These are phyloP conservation scores for Penicillium atrosanguineum DNA, from an alignment of 495 filamentous ascomycete genomes.

Conservation along the genomic window DNA sequence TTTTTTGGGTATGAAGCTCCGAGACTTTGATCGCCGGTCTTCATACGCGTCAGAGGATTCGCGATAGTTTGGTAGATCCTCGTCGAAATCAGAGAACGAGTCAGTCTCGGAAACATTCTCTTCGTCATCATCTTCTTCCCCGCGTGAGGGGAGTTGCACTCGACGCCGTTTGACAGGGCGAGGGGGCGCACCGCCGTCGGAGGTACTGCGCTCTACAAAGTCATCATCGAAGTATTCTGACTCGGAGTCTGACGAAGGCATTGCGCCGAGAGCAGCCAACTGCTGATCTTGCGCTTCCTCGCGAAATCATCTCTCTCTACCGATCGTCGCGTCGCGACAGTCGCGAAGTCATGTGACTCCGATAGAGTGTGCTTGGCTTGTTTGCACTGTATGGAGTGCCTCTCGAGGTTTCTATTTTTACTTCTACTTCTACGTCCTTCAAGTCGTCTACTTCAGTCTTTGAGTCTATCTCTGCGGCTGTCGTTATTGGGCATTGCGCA, in stretches of 20 bases:
- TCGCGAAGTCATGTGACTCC: constrained; percentile 7
- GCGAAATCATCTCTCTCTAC: neutral
- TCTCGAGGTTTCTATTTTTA: too few relatives aligned
- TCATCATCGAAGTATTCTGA: constrained; percentile 32
- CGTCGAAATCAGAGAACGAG: constrained; percentile 27
- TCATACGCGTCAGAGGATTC: constrained; percentile 17
- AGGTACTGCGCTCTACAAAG: constrained; percentile 28
- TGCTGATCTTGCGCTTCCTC: neutral
- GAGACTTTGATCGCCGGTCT: constrained; percentile 35
- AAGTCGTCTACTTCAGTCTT: too few relatives aligned
- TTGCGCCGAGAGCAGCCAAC: constrained; percentile 6
- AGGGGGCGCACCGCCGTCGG: constrained; percentile 15
- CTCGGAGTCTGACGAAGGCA: constrained; percentile 20
- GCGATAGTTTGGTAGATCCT: constrained; percentile 16
- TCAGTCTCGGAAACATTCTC: constrained; percentile 17
- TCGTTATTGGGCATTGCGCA: neutral
- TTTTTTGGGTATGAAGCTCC: constrained; percentile 46
- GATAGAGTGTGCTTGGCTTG: neutral
- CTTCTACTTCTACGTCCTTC: too few relatives aligned
- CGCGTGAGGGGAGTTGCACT: constrained; percentile 16
- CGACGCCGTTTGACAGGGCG: constrained; percentile 40
- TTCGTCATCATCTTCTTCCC: constrained; percentile 7
- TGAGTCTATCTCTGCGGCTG: neutral
- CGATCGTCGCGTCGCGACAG: constrained; percentile 1
- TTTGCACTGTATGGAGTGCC: neutral